Conservation (phyloP, 2,329 filamentous ascomycete genomes). For the Chaetomium olivaceum region DNA sequence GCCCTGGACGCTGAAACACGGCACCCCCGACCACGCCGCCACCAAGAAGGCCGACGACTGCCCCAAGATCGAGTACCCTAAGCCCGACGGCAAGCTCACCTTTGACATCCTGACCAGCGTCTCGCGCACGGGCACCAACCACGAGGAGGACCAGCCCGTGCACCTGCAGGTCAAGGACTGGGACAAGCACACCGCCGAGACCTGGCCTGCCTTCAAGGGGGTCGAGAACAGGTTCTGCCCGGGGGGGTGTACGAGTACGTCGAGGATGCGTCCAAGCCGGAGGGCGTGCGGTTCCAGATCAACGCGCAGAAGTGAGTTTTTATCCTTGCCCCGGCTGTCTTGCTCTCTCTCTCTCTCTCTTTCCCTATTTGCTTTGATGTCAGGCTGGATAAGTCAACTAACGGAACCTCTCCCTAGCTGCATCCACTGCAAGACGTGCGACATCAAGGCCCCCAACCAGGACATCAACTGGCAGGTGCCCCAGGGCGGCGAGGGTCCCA, state of each 20-base stretch:
- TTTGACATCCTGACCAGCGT: slow-evolving; percentile 98
- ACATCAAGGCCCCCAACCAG: slow-evolving; percentile 95
- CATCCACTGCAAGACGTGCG: slow-evolving; percentile 99
- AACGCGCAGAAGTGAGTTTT: slow-evolving; percentile 88
- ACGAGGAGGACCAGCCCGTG: slow-evolving; percentile 97
- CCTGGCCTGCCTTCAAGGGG: slow-evolving; percentile 86
- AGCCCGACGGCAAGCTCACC: slow-evolving; percentile 90
- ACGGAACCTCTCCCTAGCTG: slow-evolving; percentile 62
- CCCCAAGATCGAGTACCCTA: slow-evolving; percentile 91
- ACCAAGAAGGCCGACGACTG: slow-evolving; percentile 80
- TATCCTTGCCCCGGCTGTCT: neutral
- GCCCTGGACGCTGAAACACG: slow-evolving; percentile 92
- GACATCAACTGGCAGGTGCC: slow-evolving; percentile 98
- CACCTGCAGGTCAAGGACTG: slow-evolving; percentile 94
- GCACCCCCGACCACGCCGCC: slow-evolving; percentile 70
- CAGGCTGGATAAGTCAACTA: neutral
- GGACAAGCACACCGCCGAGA: slow-evolving; percentile 81
- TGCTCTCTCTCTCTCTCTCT: neutral
- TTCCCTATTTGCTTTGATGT: neutral
- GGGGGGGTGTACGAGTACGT: slow-evolving; percentile 96
- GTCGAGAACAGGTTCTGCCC: slow-evolving; percentile 97
- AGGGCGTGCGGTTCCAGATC: slow-evolving; percentile 95
- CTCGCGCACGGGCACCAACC: slow-evolving; percentile 92
- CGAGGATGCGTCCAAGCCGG: slow-evolving; percentile 81
- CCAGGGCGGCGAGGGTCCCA: slow-evolving; percentile 79